Percentiles rank a stretch among this genome's conserved stretches.
Conservation (phyloP, 129 eudicot species). For the Chrysanthemum makinoi region DNA sequence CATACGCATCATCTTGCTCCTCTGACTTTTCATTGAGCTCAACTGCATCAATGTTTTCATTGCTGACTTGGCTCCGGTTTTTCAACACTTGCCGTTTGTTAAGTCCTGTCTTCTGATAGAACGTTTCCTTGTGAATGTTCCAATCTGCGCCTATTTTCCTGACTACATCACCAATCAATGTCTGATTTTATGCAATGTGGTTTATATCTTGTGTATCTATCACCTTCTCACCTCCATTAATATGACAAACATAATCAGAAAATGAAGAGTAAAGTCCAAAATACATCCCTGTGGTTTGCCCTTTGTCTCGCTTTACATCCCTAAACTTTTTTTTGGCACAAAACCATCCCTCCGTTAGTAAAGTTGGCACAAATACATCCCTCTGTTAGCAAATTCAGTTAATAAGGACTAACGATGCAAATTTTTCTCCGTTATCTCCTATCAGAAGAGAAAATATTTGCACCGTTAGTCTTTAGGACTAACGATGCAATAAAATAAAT, state of each 20-base stretch:
- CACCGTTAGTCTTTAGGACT: too few relatives aligned
- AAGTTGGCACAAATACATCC: too few relatives aligned
- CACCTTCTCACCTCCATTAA: slow-evolving; percentile 53
- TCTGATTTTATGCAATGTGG: slow-evolving; percentile 61
- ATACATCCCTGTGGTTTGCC: too few relatives aligned
- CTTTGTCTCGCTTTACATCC: too few relatives aligned
- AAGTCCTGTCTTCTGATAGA: slow-evolving; percentile 54
- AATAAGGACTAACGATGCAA: too few relatives aligned
- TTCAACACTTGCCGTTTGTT: slow-evolving; percentile 5
- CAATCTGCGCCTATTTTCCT: slow-evolving; percentile 57
- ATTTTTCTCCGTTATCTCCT: too few relatives aligned
- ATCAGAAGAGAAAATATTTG: too few relatives aligned
- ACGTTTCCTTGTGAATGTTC: slow-evolving; percentile 44
- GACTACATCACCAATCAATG: slow-evolving; percentile 62
- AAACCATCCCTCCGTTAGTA: too few relatives aligned
- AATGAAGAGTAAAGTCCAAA: too few relatives aligned
- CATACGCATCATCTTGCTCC: slow-evolving; percentile 14
- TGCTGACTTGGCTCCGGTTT: slow-evolving; percentile 15
- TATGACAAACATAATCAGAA: slow-evolving; percentile 13
- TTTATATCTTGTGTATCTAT: slow-evolving; percentile 53
- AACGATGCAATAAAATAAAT: too few relatives aligned
- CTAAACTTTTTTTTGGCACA: too few relatives aligned
- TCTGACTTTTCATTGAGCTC: slow-evolving; percentile 17
- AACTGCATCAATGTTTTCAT: slow-evolving; percentile 14
- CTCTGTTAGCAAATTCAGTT: too few relatives aligned